Conservation (phyloP, 2,329 filamentous ascomycete species). For the Colletotrichum limetticola region DNA sequence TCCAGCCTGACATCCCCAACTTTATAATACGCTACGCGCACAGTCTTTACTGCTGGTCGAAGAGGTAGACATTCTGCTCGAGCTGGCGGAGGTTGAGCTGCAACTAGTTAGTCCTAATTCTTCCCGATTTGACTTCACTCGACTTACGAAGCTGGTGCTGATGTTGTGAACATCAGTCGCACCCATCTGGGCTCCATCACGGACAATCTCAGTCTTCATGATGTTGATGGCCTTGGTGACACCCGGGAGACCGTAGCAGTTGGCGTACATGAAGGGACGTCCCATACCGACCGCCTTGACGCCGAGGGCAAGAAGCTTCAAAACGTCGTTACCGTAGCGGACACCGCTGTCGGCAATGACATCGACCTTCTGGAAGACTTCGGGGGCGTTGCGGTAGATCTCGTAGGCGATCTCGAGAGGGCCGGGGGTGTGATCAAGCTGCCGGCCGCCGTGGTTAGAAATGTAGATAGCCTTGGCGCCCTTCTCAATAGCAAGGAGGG, state of each 20-base stretch:
- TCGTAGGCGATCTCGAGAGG: slow-evolving; percentile 46
- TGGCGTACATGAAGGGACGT: slow-evolving; percentile 60
- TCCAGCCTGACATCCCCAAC: not conserved
- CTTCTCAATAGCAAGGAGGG: slow-evolving; percentile 44
- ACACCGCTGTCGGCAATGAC: slow-evolving; percentile 52
- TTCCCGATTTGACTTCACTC: not conserved
- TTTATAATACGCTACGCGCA: not conserved
- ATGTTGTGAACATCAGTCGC: slow-evolving; percentile 42
- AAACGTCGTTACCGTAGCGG: slow-evolving; percentile 49
- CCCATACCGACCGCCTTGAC: slow-evolving; percentile 56
- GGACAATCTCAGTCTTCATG: slow-evolving; percentile 57
- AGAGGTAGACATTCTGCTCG: slow-evolving; percentile 27
- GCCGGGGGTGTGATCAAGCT: slow-evolving; percentile 50
- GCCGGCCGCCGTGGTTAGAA: slow-evolving; percentile 54
- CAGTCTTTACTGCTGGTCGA: slow-evolving; percentile 7
- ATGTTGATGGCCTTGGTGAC: slow-evolving; percentile 58
- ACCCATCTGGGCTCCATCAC: slow-evolving; percentile 48
- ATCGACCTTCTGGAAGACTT: slow-evolving; percentile 48
- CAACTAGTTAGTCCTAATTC: not conserved
- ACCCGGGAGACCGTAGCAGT: slow-evolving; percentile 59
- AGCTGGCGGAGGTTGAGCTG: slow-evolving; percentile 31
- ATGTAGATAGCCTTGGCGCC: slow-evolving; percentile 50
- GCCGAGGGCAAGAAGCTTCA: slow-evolving; percentile 52
- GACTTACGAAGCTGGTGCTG: slow-evolving; percentile 30
- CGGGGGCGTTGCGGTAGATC: slow-evolving; percentile 47